Evolutionary conservation across 2,329 filamentous ascomycete species (phyloP), one percentile per base, ranked within the genome.

Genomic region (Dactylellina drechsleri): DNA sequence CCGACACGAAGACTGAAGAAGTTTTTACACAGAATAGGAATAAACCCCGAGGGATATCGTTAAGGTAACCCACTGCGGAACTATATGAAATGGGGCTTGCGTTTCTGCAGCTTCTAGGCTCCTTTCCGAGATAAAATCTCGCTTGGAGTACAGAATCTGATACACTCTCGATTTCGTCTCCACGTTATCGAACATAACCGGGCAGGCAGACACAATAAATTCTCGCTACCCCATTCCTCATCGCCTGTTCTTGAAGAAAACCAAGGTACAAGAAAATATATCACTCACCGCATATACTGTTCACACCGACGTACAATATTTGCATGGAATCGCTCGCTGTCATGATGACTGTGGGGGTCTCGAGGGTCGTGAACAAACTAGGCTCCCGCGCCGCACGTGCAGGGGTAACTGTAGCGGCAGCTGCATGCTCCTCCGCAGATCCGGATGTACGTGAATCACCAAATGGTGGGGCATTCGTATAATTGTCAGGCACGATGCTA

Each of bases 211-310:
- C 47, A 52, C 5, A 4, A 15, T 6, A 6, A 47, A 7, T 53
- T 40, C 20, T 20, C 47, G 47, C 20, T 52, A 52, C 47, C 31
- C 47, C 31, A 36, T 36, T 10, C 6, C 2, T 36, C 31, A 36
- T 8, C 31, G 6, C 4, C 7, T 52, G 12, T 52, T 52, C 47
- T 8, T 23, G 12, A 18, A 4, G 12, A 20, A 52, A 52, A 20
- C 4, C 3, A 23, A 52, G 47, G 1, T 4, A 26, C 6, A 66
- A 41, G 20, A 52, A 59, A 13, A 50, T 28, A 23, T 18, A 36
- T 18, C 28, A 50, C 70, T 23, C 66, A 74, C 70, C 56, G 45
- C 70, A 74, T 4, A 67, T 53, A n/a, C 61, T 74, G 16, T 74
- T 15, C 23, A 26, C 52, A 10, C 70, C 70, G 47, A 47, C 43